Conservation (phyloP, 345 rosid species). For the Moricandia moricandioides region DNA sequence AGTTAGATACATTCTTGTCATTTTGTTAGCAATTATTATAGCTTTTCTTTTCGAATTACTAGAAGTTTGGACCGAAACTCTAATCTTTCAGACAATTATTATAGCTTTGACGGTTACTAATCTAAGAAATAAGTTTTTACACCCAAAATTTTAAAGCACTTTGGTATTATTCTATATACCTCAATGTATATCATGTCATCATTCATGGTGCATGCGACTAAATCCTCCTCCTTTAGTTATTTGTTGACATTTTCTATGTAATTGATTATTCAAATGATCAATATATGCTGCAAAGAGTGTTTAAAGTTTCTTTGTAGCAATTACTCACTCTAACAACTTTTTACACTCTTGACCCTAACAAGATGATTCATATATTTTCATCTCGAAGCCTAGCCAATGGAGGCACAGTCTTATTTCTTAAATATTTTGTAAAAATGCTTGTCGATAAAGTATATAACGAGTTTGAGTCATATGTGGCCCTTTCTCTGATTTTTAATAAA, state of each 20-base stretch:
- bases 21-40: not conserved
- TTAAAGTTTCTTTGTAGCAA: not conserved
- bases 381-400: constrained; percentile 1
- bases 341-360: constrained; percentile 10
- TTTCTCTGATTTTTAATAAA: too few relatives aligned
- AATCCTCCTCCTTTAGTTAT: not conserved
- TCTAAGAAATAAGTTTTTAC: not conserved
- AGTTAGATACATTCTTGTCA: not conserved
- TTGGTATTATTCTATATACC: not conserved
- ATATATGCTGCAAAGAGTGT: constrained; percentile 28
- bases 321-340: constrained; percentile 24
- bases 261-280: not conserved
- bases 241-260: constrained; percentile 12
- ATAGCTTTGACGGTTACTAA: not conserved
- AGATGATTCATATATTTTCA: not conserved
- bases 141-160: not conserved
- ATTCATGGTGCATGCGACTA: constrained; percentile 9
- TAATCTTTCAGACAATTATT: too few relatives aligned
- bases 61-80: too few relatives aligned
- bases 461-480: too few relatives aligned
- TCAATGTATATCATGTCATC: not conserved
- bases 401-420: not conserved
- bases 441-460: too few relatives aligned
- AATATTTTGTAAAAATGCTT: too few relatives aligned
- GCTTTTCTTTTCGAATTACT: too few relatives aligned